Conservation (phyloP, 495 filamentous ascomycete genomes). For the Penicillium parvum region DNA sequence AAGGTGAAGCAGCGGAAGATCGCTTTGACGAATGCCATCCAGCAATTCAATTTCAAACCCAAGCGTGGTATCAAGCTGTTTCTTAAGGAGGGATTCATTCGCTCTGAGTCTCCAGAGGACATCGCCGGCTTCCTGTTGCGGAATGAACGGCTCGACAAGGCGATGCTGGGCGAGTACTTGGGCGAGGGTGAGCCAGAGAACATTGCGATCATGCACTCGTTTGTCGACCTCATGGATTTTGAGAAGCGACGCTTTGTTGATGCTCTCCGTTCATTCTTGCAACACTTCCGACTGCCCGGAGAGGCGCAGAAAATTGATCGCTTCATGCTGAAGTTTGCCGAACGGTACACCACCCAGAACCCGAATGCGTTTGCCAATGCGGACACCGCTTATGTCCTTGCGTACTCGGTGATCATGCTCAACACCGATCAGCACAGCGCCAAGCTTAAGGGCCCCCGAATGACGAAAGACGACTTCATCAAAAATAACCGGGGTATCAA, state of each 20-base stretch:
- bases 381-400: slow-evolving; percentile 92
- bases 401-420: slow-evolving; percentile 94
- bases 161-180: slow-evolving; percentile 88
- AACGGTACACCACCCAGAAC: slow-evolving; percentile 90
- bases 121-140: slow-evolving; percentile 79
- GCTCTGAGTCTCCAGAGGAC: slow-evolving; percentile 67
- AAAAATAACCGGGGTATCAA: slow-evolving; percentile 99
- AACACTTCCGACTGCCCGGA: slow-evolving; percentile 90
- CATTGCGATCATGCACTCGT: slow-evolving; percentile 96
- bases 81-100: slow-evolving; percentile 80
- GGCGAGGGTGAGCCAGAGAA: slow-evolving; percentile 90
- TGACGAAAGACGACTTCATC: slow-evolving; percentile 96
- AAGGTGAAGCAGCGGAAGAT: slow-evolving; percentile 93
- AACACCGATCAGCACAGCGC: slow-evolving; percentile 93
- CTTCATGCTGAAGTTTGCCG: slow-evolving; percentile 98
- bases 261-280: slow-evolving; percentile 82
- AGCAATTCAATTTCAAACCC: slow-evolving; percentile 96
- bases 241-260: slow-evolving; percentile 90
- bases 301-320: slow-evolving; percentile 99
- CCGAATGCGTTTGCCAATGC: slow-evolving; percentile 97
- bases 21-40: slow-evolving; percentile 79
- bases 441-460: slow-evolving; percentile 74
- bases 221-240: slow-evolving; percentile 95
- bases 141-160: slow-evolving; percentile 78
- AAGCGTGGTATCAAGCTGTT: slow-evolving; percentile 88